Evolutionary conservation across 2,329 filamentous ascomycete species (phyloP).

Genomic region (Alternaria burnsii): DNA sequence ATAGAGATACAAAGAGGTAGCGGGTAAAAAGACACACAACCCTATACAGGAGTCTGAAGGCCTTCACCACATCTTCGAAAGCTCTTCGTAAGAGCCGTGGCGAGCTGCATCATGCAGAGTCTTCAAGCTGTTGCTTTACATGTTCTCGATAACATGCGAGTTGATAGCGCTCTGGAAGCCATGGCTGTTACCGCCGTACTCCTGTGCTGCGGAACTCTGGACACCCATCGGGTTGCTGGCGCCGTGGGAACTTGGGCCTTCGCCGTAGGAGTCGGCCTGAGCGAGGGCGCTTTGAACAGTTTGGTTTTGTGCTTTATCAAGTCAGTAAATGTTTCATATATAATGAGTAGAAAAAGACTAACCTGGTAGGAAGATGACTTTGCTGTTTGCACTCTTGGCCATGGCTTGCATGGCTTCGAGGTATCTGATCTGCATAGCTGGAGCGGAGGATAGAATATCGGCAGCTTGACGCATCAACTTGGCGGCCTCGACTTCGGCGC

Average conservation of each 20-base stretch:
- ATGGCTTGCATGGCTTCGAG: slow-evolving; percentile 99
- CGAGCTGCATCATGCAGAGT: background rate
- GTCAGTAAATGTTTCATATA: background rate
- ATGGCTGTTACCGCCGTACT: slow-evolving; percentile 52
- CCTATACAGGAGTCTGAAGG: background rate
- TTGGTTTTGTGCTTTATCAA: slow-evolving; percentile 32
- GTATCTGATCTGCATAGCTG: slow-evolving; percentile 82
- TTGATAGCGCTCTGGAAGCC: slow-evolving; percentile 84
- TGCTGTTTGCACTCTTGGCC: slow-evolving; percentile 90
- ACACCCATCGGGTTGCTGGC: slow-evolving; percentile 20
- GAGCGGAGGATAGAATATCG: slow-evolving; percentile 85
- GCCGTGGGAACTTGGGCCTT: slow-evolving; percentile 63
- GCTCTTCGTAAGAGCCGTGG: background rate
- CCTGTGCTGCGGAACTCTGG: slow-evolving; percentile 34
- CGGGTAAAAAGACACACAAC: background rate
- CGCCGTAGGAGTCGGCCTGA: slow-evolving; percentile 61
- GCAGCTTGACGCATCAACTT: slow-evolving; percentile 71
- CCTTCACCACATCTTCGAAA: background rate
- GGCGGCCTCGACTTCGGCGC: slow-evolving; percentile 94
- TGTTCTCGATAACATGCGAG: slow-evolving; percentile 83
- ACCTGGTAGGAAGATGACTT: slow-evolving; percentile 62
- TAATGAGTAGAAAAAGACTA: accelerated
- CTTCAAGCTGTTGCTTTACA: slow-evolving; percentile 58
- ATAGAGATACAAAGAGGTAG: background rate
- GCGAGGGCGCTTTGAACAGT: slow-evolving; percentile 65